Evolutionary conservation across 441 rosid species (phyloP), one percentile per base, ranked within the genome.

Genomic region (Gossypium lobatum): DNA sequence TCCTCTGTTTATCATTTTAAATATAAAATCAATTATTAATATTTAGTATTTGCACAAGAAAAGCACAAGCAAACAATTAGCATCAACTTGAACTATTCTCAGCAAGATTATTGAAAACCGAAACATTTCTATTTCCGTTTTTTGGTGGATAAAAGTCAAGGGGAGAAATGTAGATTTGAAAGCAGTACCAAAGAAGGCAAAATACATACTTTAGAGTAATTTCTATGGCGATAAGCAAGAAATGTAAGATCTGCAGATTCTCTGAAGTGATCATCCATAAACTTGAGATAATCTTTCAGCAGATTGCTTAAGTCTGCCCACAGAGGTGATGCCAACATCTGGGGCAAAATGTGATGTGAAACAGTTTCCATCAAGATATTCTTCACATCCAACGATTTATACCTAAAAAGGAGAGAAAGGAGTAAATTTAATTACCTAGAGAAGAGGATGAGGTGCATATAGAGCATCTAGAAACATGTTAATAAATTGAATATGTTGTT

Each of bases 171-270:
- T n/a, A 55, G 54, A 10, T 14, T 7, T 3, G 25, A 75, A 60
- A 68, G 34, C 23, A 65, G 63, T 54, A 71, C 6, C 62, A 7
- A 31, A 10, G 67, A 53, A 67, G 62, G 69, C 11, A 60, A 21
- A 21, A 31, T 60, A 60, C 88, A 79, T 88, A 92, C 99, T 80
- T 96, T 96, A 59, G 98, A 91, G 86, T 93, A 96, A 84, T 92
- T 96, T 87, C 98, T 86, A 72, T 96, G 97, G 76, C 98, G 97
- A 82, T 96, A 96, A 10, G 98, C 98, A 73, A 96, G 97, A 83
- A 87, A 92, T 16, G 99, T 92, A 70, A 96, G 98, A 83, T 96
- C 99, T 66, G 98, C 97, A 26, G 97, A 96, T 84, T 96, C 99
- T 80, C 93, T 85, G 62, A 92, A 89, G 85, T 96, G 96, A 62